phyloP scores from a whole-genome alignment of 1,139 yeast genomes.

The Protomyces lactucae-debilis region DNA sequence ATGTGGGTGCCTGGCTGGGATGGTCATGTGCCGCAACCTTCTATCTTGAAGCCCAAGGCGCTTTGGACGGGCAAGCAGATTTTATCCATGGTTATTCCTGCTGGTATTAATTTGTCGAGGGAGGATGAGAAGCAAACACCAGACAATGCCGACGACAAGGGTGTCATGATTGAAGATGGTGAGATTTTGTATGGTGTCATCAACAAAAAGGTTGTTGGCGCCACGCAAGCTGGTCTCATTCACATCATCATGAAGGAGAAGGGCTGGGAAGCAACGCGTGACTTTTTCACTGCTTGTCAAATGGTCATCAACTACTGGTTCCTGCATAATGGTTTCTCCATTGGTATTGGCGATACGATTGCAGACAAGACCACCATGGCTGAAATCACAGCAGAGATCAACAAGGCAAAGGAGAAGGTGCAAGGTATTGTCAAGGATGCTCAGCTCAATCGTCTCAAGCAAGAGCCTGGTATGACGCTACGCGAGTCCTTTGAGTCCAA shows the following conservation, averaged over 20 bases:
- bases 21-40: constrained; percentile 97
- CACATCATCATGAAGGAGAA: constrained; percentile 97
- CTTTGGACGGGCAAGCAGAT: constrained; percentile 97
- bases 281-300: constrained; percentile 85
- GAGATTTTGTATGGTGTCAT: constrained; percentile 96
- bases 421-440: constrained; percentile 91
- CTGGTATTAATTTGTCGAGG: constrained; percentile 90
- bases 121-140: constrained; percentile 86
- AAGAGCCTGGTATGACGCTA: constrained; percentile 99
- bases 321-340: constrained; percentile 92
- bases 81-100: constrained; percentile 87
- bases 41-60: constrained; percentile 89
- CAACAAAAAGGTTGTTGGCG: constrained; percentile 96
- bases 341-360: constrained; percentile 99
- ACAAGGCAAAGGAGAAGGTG: constrained; percentile 86
- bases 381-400: constrained; percentile 84
- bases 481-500: constrained; percentile 98
- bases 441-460: constrained; percentile 77
- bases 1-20: constrained; percentile 99
- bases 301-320: constrained; percentile 96
- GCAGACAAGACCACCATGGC: constrained; percentile 97
- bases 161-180: constrained; percentile 89
- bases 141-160: constrained; percentile 78
- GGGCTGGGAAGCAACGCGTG: constrained; percentile 87
- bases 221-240: constrained; percentile 95